A percentile compares a stretch with the other conserved stretches of the same genome.
Evolutionary conservation across 495 filamentous ascomycete species (phyloP).

Genomic region (Xylaria sp.): DNA sequence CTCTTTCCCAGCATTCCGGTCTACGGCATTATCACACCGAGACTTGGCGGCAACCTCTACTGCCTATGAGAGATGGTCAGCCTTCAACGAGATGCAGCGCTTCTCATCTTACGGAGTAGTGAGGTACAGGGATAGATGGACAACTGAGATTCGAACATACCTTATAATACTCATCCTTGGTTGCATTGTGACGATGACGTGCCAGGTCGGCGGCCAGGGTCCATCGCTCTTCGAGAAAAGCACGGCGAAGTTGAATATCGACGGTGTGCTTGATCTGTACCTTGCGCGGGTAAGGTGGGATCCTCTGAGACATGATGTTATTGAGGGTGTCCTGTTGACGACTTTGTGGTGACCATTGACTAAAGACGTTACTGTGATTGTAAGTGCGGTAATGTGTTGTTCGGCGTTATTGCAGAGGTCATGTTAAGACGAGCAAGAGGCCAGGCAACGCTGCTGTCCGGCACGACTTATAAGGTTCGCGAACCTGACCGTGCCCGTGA

Average conservation of each 20-base stretch:
- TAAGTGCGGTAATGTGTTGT: too few species aligned
- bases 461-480: neutral
- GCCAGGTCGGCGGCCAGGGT: constrained; percentile 48
- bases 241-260: constrained; percentile 47
- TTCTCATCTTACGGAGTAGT: neutral
- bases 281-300: constrained; percentile 15
- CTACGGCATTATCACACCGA: constrained; percentile 48
- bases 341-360: neutral
- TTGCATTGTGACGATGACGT: constrained; percentile 45
- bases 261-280: constrained; percentile 42
- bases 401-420: too few species aligned
- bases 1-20: constrained; percentile 42
- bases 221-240: constrained; percentile 55
- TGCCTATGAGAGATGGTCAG: constrained; percentile 41
- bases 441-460: neutral
- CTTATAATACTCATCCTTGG: constrained; percentile 57
- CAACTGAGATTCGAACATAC: too few species aligned
- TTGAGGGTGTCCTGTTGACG: neutral
- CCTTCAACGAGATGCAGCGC: neutral
- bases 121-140: neutral
- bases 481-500: neutral
- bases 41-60: constrained; percentile 54
- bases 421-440: neutral
- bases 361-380: neutral
- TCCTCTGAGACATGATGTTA: constrained; percentile 24